Percentiles rank a stretch among this genome's conserved stretches.
Conservation (phyloP, 441 rosid genomes). For the Sinapis alba region DNA sequence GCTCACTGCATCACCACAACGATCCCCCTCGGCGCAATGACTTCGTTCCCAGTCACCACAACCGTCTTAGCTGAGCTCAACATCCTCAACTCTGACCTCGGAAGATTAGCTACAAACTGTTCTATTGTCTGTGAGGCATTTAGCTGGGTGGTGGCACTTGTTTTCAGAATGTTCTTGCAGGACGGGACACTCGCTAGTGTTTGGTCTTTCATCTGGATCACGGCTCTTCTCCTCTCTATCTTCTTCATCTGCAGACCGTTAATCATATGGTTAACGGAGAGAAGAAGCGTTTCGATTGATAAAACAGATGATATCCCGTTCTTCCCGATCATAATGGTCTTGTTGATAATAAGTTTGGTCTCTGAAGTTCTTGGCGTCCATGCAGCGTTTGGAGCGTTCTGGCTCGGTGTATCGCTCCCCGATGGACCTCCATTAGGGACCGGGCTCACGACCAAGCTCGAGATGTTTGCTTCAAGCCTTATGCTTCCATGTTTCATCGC, state of each 20-base stretch:
- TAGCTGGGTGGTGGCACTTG: not conserved
- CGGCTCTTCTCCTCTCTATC: not conserved
- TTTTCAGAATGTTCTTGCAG: not conserved
- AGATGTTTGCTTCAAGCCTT: conserved; percentile 22
- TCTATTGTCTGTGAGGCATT: conserved; percentile 42
- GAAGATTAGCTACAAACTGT: conserved; percentile 44
- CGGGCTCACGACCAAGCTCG: conserved; percentile 37
- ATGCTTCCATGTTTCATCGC: conserved; percentile 45
- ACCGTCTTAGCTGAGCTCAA: conserved; percentile 49
- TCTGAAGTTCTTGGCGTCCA: conserved; percentile 31
- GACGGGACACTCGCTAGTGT: conserved; percentile 5
- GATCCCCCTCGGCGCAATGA: conserved; percentile 25
- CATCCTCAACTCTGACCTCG: conserved; percentile 58
- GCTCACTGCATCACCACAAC: conserved; percentile 6
- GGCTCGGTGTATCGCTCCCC: conserved; percentile 36
- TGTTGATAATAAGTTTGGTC: conserved; percentile 19
- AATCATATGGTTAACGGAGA: conserved; percentile 32
- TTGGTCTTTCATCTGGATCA: not conserved
- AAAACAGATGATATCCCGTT: conserved; percentile 34
- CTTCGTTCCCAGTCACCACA: conserved; percentile 45
- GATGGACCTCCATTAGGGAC: conserved; percentile 47
- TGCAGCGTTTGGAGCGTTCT: conserved; percentile 36
- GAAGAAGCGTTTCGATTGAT: conserved; percentile 12
- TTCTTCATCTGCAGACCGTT: conserved; percentile 30
- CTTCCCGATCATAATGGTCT: conserved; percentile 11